Evolutionary conservation across 805 yeast species (phyloP).

Genomic region (Schizosaccharomyces octosporus): DNA sequence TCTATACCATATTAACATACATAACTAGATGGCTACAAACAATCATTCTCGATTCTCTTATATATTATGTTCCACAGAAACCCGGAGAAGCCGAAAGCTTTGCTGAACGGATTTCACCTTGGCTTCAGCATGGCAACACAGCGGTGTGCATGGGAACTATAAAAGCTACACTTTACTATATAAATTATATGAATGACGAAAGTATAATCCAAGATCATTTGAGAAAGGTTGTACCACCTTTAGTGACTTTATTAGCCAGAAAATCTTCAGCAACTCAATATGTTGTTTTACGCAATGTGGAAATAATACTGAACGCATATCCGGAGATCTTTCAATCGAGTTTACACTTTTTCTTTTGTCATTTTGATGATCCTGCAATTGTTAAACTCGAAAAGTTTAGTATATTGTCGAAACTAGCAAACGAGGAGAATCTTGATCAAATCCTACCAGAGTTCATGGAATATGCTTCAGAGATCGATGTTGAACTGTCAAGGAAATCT

Average conservation of each 20-base stretch:
- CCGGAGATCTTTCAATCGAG: conserved; percentile 59
- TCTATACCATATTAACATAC: conserved; percentile 15
- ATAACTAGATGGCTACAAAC: conserved; percentile 50
- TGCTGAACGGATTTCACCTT: conserved; percentile 41
- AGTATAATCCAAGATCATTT: conserved; percentile 18
- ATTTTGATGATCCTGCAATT: conserved; percentile 75
- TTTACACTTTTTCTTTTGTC: conserved; percentile 69
- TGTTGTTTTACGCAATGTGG: conserved; percentile 72
- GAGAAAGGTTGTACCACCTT: conserved; percentile 57
- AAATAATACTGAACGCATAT: conserved; percentile 69
- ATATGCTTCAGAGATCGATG: conserved; percentile 71
- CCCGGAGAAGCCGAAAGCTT: conserved; percentile 39
- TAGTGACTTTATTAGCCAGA: conserved; percentile 64
- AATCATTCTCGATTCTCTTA: conserved; percentile 36
- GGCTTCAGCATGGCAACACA: conserved; percentile 56
- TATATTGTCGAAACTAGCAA: conserved; percentile 57
- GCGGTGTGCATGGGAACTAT: conserved; percentile 59
- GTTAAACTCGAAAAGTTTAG: conserved; percentile 86
- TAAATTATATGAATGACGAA: conserved; percentile 32
- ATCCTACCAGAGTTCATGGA: conserved; percentile 62
- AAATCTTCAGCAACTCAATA: conserved; percentile 78
- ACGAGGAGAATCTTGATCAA: conserved; percentile 30
- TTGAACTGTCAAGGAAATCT: conserved; percentile 71
- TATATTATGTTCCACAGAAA: conserved; percentile 45
- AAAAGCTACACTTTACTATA: conserved; percentile 42